Evolutionary conservation across 345 rosid genomes (phyloP).

Genomic region (Triadica sebifera): DNA sequence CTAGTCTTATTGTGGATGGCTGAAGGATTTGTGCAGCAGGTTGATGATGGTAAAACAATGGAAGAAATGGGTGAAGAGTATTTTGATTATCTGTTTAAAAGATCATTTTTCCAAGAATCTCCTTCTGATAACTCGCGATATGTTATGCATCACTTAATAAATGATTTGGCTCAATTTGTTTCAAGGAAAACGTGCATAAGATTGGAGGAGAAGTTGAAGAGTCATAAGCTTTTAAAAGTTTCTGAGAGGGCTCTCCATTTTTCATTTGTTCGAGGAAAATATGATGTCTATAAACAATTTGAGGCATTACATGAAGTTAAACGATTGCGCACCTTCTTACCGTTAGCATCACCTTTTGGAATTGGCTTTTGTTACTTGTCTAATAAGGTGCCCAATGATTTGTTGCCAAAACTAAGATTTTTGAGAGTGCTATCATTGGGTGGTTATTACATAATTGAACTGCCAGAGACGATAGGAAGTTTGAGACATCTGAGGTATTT

Average conservation of each 20-base stretch:
- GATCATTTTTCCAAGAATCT: conserved; percentile 16
- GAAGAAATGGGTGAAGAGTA: conserved; percentile 20
- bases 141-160: conserved; percentile 20
- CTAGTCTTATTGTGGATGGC: conserved; percentile 23
- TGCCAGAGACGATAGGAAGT: conserved; percentile 2
- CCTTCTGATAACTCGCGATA: not conserved
- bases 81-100: conserved; percentile 12
- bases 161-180: conserved; percentile 21
- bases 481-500: conserved; percentile 8
- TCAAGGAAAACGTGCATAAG: conserved; percentile 6
- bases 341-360: not conserved
- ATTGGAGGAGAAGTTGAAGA: not conserved
- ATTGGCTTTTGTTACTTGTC: not conserved
- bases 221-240: not conserved
- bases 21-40: conserved; percentile 13
- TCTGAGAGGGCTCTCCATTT: conserved; percentile 6
- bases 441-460: conserved; percentile 6
- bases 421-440: conserved; percentile 6
- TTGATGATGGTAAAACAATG: not conserved
- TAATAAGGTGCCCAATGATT: not conserved
- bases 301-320: not conserved
- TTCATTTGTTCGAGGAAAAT: conserved; percentile 4
- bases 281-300: conserved; percentile 6
- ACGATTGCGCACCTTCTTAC: conserved; percentile 1
- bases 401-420: not conserved